These are phyloP conservation scores for Xylaria flabelliformis DNA, from an alignment of 495 filamentous ascomycete genomes.

Conservation along the genomic window DNA sequence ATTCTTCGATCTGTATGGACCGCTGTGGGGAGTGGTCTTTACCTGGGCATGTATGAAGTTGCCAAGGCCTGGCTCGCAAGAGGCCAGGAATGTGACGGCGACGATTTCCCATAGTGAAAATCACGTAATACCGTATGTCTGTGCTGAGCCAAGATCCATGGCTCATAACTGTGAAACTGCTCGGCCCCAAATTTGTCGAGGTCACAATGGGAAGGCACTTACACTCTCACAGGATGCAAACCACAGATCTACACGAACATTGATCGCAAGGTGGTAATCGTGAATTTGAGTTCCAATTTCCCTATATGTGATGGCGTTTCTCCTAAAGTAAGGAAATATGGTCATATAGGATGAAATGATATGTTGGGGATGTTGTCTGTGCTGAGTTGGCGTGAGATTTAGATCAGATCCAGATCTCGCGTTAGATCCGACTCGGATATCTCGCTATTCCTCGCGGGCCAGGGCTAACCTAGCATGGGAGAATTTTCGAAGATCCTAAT, in stretches of 20 bases:
- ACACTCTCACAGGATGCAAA: background rate
- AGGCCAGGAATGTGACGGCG: conserved; percentile 41
- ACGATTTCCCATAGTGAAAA: conserved; percentile 18
- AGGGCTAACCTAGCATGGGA: background rate
- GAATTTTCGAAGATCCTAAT: background rate
- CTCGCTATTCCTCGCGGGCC: background rate
- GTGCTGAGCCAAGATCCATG: background rate
- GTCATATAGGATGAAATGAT: background rate
- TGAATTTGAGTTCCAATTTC: background rate
- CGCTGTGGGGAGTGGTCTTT: conserved; percentile 77
- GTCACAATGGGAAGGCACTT: background rate
- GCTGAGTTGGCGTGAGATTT: background rate
- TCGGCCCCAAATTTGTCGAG: background rate
- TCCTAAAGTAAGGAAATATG: background rate
- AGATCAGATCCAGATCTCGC: background rate
- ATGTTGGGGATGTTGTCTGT: background rate
- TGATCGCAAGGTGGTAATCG: background rate
- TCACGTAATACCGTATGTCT: background rate
- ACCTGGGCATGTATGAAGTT: conserved; percentile 85
- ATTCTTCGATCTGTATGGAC: conserved; percentile 80
- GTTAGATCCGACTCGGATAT: background rate
- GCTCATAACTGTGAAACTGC: conserved; percentile 2
- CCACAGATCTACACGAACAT: background rate
- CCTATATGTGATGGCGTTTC: background rate
- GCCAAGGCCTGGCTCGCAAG: conserved; percentile 71